phyloP scores from a whole-genome alignment of 2,329 filamentous ascomycete genomes.

The Diaporthe vexans region DNA sequence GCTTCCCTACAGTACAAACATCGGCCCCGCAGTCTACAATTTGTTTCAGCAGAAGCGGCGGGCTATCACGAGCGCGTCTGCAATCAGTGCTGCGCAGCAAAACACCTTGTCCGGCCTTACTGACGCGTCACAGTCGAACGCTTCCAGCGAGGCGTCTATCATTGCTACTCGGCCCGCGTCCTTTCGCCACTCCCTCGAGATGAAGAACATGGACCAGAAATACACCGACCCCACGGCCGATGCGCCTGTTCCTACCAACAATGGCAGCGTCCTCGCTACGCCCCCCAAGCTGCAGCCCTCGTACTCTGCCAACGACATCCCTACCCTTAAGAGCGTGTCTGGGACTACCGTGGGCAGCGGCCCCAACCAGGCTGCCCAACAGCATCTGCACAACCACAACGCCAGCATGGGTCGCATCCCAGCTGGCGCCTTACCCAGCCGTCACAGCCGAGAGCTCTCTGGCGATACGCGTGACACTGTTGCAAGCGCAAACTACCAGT shows the following conservation, averaged over 20 bases:
- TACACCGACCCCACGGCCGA: slow-evolving; percentile 63
- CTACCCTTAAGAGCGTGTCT: slow-evolving; percentile 82
- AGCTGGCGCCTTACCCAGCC: slow-evolving; percentile 72
- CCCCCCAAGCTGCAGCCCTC: slow-evolving; percentile 86
- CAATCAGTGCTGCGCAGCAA: slow-evolving; percentile 56
- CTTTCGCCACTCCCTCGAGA: slow-evolving; percentile 71
- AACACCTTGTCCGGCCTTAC: slow-evolving; percentile 55
- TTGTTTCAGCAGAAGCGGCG: slow-evolving; percentile 78
- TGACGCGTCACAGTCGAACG: slow-evolving; percentile 51
- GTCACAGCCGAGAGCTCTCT: slow-evolving; percentile 81
- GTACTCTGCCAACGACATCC: slow-evolving; percentile 90
- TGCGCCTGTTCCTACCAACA: slow-evolving; percentile 59
- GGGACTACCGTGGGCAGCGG: slow-evolving; percentile 62
- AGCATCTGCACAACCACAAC: slow-evolving; percentile 82
- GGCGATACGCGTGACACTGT: slow-evolving; percentile 55
- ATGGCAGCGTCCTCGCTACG: slow-evolving; percentile 65
- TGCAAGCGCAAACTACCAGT: slow-evolving; percentile 64
- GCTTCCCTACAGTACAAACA: slow-evolving; percentile 70
- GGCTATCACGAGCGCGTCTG: slow-evolving; percentile 71
- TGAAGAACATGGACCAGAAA: slow-evolving; percentile 59
- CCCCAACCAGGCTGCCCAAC: slow-evolving; percentile 72
- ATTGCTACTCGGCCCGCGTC: slow-evolving; percentile 64
- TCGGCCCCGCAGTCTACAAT: slow-evolving; percentile 57
- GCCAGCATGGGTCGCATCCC: slow-evolving; percentile 86
- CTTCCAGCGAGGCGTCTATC: slow-evolving; percentile 59